Evolutionary conservation across 169 alveolate genomes (phyloP).

Genomic region (Ichthyophthirius multifiliis): DNA sequence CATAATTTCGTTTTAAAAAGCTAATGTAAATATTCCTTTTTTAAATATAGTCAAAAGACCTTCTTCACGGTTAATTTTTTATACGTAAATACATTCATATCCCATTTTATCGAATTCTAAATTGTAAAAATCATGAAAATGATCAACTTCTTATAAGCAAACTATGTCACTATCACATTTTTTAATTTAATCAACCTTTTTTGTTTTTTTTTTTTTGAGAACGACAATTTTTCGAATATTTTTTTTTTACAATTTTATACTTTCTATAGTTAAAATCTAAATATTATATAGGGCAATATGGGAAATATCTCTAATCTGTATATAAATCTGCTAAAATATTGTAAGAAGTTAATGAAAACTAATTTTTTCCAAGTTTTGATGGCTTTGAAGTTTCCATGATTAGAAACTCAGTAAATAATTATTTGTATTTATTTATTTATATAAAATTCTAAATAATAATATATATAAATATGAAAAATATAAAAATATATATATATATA

Average conservation of each 20-base stretch:
- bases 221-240: no score
- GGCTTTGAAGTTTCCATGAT: no score
- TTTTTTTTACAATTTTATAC: no score
- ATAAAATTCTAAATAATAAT: no score
- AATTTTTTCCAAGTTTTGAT: no score
- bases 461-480: no score
- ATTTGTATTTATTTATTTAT: no score
- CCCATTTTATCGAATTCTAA: background rate
- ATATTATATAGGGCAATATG: background rate
- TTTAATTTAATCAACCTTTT: background rate
- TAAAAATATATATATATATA: no score
- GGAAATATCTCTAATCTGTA: background rate
- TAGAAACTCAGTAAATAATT: no score
- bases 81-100: background rate
- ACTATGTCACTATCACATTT: background rate
- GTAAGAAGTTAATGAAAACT: background rate
- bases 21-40: background rate
- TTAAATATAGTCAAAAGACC: background rate
- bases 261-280: background rate
- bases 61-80: background rate
- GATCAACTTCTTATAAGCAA: background rate
- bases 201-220: no score
- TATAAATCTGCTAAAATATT: slow-evolving; percentile 4
- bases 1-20: background rate
- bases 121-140: background rate